phyloP scores from a whole-genome alignment of 2,329 filamentous ascomycete species.

The Xylariaceae sp. region DNA sequence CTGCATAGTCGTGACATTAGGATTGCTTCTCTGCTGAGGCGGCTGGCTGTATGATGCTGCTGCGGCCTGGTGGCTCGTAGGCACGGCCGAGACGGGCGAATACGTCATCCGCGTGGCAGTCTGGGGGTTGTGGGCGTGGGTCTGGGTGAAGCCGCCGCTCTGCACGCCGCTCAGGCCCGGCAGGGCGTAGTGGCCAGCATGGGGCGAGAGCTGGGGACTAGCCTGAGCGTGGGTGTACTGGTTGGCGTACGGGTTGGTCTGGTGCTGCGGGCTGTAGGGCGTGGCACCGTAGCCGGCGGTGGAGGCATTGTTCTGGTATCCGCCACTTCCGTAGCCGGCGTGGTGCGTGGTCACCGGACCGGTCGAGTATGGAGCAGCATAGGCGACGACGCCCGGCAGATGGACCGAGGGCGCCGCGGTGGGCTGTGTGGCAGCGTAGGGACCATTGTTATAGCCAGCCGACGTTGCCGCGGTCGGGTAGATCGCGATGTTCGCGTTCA shows the following conservation, averaged over 20 bases:
- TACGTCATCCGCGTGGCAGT: constrained; percentile 24
- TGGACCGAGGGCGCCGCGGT: constrained; percentile 17
- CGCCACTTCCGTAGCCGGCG: constrained; percentile 27
- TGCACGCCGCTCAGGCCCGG: constrained; percentile 24
- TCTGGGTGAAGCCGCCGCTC: constrained; percentile 20
- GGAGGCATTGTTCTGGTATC: constrained; percentile 23
- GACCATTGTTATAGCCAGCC: constrained; percentile 26
- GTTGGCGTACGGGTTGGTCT: constrained; percentile 24
- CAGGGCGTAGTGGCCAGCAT: constrained; percentile 23
- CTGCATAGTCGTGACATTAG: constrained; percentile 11
- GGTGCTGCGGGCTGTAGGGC: constrained; percentile 29
- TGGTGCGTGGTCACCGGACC: constrained; percentile 27
- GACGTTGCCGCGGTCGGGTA: constrained; percentile 17
- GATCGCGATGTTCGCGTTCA: constrained; percentile 19
- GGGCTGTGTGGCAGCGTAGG: constrained; percentile 20
- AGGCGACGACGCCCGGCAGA: constrained; percentile 23
- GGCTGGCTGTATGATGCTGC: constrained; percentile 18
- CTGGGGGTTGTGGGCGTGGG: constrained; percentile 23
- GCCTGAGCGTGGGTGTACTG: constrained; percentile 26
- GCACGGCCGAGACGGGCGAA: constrained; percentile 25
- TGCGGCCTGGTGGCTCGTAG: constrained; percentile 21
- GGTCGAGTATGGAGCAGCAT: constrained; percentile 26
- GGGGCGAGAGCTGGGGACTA: constrained; percentile 27
- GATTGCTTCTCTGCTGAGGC: constrained; percentile 18
- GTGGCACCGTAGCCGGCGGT: constrained; percentile 22